Evolutionary conservation across 1,139 yeast genomes (phyloP).

Genomic region (Komagataea norvegica): DNA sequence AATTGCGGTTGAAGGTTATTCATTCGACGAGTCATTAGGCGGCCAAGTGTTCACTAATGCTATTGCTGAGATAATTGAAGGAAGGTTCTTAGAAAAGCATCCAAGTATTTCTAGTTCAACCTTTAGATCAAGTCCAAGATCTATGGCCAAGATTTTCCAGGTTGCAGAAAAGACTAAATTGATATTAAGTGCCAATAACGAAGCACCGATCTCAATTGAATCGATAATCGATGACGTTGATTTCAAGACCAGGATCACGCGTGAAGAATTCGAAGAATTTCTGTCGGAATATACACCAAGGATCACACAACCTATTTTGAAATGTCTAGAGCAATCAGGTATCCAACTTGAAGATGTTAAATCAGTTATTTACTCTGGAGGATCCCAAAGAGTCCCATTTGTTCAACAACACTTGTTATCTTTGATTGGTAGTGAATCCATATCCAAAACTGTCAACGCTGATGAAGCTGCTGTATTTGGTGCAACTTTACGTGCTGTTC

Average conservation of each 20-base stretch:
- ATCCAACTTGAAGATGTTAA: slow-evolving; percentile 39
- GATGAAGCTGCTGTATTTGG: slow-evolving; percentile 96
- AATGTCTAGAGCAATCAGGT: slow-evolving; percentile 41
- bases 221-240: slow-evolving; percentile 67
- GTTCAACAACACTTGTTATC: slow-evolving; percentile 57
- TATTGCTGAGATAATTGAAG: slow-evolving; percentile 54
- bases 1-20: slow-evolving; percentile 68
- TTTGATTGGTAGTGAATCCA: slow-evolving; percentile 53
- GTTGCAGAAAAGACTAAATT: slow-evolving; percentile 86
- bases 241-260: slow-evolving; percentile 57
- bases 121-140: slow-evolving; percentile 48
- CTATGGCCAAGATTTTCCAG: slow-evolving; percentile 66
- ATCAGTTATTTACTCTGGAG: slow-evolving; percentile 84
- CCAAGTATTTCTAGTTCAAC: slow-evolving; percentile 33
- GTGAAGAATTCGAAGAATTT: slow-evolving; percentile 73
- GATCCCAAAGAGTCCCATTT: slow-evolving; percentile 86
- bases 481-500: slow-evolving; percentile 76
- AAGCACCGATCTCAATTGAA: slow-evolving; percentile 69
- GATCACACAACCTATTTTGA: slow-evolving; percentile 50
- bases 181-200: slow-evolving; percentile 81
- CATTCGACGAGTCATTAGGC: slow-evolving; percentile 61
- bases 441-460: slow-evolving; percentile 89
- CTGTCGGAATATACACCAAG: slow-evolving; percentile 42
- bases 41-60: slow-evolving; percentile 70
- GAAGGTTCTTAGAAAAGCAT: slow-evolving; percentile 46